A percentile compares a stretch with the other conserved stretches of the same genome.
Evolutionary conservation across 345 rosid species (phyloP).

Genomic region (Kandelia obovata): DNA sequence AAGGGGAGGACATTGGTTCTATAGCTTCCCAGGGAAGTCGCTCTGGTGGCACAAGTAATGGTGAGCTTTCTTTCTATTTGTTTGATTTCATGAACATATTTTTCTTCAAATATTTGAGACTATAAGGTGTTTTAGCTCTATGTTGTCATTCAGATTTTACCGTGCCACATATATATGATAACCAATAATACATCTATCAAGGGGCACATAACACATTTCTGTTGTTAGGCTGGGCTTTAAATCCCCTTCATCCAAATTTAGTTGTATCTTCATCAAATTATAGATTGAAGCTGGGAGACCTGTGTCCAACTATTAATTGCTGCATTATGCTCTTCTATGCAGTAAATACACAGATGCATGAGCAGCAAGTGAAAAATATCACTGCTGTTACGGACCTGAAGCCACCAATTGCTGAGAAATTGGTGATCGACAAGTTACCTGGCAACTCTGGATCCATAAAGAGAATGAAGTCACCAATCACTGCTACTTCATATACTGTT

Average conservation of each 20-base stretch:
- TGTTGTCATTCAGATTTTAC: too few species aligned
- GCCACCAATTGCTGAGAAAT: conserved; percentile 67
- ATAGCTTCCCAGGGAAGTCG: conserved; percentile 49
- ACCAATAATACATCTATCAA: too few species aligned
- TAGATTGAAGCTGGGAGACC: conserved; percentile 14
- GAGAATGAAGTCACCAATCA: conserved; percentile 69
- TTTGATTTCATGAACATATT: background rate
- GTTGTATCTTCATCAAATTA: background rate
- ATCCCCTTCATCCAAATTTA: background rate
- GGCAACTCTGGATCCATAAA: conserved; percentile 66
- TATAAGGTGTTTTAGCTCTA: too few species aligned
- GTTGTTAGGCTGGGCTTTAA: background rate
- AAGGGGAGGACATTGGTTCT: conserved; percentile 39
- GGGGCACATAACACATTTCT: too few species aligned
- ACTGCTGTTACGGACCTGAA: conserved; percentile 71
- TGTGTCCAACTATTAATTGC: conserved; percentile 4
- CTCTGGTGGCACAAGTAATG: conserved; percentile 32
- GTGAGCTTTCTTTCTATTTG: conserved; percentile 32
- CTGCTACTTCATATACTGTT: conserved; percentile 73
- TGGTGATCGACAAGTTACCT: conserved; percentile 51
- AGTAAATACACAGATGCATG: conserved; percentile 53
- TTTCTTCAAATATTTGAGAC: too few species aligned
- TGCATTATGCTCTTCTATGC: conserved; percentile 18
- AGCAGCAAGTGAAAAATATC: conserved; percentile 56
- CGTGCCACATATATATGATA: too few species aligned